A percentile compares a stretch with the other conserved stretches of the same genome.
These are phyloP conservation scores for Halophytophthora polymorphica DNA, from an alignment of 352 stramenopile genomes.

Conservation along the genomic window DNA sequence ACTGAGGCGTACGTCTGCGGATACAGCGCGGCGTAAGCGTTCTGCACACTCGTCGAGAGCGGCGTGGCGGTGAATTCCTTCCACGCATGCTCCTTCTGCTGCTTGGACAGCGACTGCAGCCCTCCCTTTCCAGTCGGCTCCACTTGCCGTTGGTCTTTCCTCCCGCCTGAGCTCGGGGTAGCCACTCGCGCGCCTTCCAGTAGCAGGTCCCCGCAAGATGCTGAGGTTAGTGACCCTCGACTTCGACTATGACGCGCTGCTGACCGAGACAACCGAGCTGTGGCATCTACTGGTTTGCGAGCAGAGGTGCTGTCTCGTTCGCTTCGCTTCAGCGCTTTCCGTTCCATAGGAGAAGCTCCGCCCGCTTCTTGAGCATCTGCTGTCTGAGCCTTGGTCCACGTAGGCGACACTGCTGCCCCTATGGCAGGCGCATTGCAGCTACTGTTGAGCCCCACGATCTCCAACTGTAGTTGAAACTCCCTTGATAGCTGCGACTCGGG, in stretches of 20 bases:
- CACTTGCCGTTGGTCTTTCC: not conserved
- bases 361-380: too few species aligned
- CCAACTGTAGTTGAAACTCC: slow-evolving; percentile 6
- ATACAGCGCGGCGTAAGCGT: slow-evolving; percentile 61
- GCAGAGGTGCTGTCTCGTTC: not conserved
- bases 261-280: not conserved
- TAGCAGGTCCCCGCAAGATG: slow-evolving; percentile 3
- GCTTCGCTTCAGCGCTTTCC: not conserved
- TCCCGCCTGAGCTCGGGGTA: slow-evolving; percentile 1
- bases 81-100: slow-evolving; percentile 43
- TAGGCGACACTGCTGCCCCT: not conserved
- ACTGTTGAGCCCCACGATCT: slow-evolving; percentile 6
- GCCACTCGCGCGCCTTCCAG: slow-evolving; percentile 16
- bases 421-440: not conserved
- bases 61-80: slow-evolving; percentile 30
- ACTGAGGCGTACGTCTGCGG: slow-evolving; percentile 32
- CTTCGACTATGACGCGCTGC: not conserved
- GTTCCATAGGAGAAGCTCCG: too few species aligned
- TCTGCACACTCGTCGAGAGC: slow-evolving; percentile 41
- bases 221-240: not conserved
- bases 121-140: slow-evolving; percentile 10
- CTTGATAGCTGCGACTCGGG: not conserved
- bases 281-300: not conserved
- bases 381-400: too few species aligned
- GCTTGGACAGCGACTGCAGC: slow-evolving; percentile 23